Conservation (phyloP, 192 early-diverging fungal genomes). For the Coemansia sp. region DNA sequence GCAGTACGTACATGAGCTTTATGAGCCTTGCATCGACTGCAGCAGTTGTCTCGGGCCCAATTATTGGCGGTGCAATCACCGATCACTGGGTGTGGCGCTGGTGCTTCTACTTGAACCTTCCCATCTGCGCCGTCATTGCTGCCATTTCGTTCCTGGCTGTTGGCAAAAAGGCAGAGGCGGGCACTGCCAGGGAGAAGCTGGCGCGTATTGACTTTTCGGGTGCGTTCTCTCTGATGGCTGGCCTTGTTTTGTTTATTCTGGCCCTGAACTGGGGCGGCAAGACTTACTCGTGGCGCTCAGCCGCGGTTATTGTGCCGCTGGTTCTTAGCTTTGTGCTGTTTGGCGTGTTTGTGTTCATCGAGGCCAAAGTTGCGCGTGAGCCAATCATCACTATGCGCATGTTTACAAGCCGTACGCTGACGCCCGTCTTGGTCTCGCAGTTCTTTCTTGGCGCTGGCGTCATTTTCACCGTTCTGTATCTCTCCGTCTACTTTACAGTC, state of each 20-base stretch:
- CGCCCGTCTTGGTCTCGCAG: constrained; percentile 17
- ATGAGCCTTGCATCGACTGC: constrained; percentile 55
- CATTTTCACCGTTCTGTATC: constrained; percentile 22
- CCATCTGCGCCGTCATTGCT: constrained; percentile 43
- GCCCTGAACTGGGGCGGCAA: constrained; percentile 74
- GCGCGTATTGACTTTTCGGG: constrained; percentile 64
- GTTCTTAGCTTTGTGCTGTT: constrained; percentile 52
- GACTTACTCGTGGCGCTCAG: constrained; percentile 62
- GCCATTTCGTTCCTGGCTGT: constrained; percentile 19
- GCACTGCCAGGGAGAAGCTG: constrained; percentile 50
- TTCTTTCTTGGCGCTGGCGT: constrained; percentile 31
- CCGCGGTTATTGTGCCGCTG: constrained; percentile 46
- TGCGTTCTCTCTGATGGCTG: constrained; percentile 52
- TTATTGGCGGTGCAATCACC: constrained; percentile 56
- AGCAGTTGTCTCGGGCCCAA: constrained; percentile 54
- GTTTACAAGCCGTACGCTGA: constrained; percentile 21
- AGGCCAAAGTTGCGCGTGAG: constrained; percentile 59
- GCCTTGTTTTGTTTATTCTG: constrained; percentile 59
- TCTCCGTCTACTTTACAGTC: constrained; percentile 34
- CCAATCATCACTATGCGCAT: constrained; percentile 66
- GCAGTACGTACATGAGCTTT: constrained; percentile 59
- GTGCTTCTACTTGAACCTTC: constrained; percentile 59
- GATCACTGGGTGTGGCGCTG: constrained; percentile 52
- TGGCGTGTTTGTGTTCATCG: constrained; percentile 57
- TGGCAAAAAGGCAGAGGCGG: constrained; percentile 2